Conservation (phyloP, 2,329 filamentous ascomycete species). For the Talaromyces sp. region DNA sequence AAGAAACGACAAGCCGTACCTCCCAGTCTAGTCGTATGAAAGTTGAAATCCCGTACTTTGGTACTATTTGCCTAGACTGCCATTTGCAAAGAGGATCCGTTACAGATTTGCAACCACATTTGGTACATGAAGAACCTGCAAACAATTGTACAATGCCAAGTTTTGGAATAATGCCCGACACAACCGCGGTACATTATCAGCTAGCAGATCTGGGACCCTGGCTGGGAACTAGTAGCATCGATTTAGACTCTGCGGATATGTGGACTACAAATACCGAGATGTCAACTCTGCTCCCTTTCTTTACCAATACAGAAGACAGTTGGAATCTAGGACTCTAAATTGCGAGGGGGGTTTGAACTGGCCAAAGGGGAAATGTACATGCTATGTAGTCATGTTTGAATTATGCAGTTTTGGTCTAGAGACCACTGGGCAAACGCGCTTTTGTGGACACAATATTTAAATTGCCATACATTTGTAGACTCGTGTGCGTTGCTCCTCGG, state of each 20-base stretch:
- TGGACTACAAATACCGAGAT: conserved; percentile 13
- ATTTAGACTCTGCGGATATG: background rate
- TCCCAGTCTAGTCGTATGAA: conserved; percentile 8
- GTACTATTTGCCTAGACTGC: conserved; percentile 10
- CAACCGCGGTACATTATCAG: background rate
- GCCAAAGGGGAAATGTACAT: too few relatives aligned
- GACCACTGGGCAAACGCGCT: too few relatives aligned
- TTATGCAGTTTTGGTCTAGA: too few relatives aligned
- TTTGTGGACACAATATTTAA: too few relatives aligned
- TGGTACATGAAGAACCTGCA: background rate
- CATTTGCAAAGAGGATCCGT: background rate
- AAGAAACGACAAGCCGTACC: background rate
- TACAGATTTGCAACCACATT: too few relatives aligned
- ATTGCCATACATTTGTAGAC: too few relatives aligned
- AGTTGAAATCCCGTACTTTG: conserved; percentile 16
- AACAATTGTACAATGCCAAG: background rate
- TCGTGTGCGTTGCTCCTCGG: too few relatives aligned
- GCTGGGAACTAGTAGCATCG: background rate
- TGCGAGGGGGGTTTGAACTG: too few relatives aligned
- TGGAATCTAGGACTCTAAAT: conserved; percentile 5
- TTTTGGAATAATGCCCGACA: background rate
- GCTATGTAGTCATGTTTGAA: too few relatives aligned
- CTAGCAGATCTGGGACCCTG: background rate
- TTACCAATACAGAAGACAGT: conserved; percentile 9
- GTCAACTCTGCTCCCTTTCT: conserved; percentile 7